Evolutionary conservation across 306 rosid species (phyloP).

Genomic region (Cicer yamashitae): DNA sequence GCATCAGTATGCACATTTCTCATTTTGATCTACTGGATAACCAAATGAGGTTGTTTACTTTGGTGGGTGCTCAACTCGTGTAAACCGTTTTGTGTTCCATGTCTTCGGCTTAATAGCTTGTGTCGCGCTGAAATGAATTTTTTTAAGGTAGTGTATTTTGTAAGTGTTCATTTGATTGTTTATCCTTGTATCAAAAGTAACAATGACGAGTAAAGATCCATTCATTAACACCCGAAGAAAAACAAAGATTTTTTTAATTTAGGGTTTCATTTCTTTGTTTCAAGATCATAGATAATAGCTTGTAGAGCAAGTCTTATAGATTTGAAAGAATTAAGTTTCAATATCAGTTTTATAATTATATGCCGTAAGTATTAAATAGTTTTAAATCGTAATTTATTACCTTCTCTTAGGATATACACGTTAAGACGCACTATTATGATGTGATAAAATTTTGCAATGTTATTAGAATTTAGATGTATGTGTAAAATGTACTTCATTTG

Average conservation of each 20-base stretch:
- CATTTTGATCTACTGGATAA: constrained; percentile 85
- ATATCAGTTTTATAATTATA: background rate
- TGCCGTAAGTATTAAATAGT: background rate
- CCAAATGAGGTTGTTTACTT: constrained; percentile 63
- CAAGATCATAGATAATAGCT: constrained; percentile 24
- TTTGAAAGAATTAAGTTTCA: constrained; percentile 1
- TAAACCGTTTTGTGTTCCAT: constrained; percentile 40
- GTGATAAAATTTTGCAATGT: no score
- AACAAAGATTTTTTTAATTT: background rate
- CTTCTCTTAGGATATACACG: background rate
- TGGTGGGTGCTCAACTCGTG: constrained; percentile 28
- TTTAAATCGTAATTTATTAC: background rate
- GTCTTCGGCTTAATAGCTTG: constrained; percentile 38
- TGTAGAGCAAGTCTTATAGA: constrained; percentile 11
- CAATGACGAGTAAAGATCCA: constrained; percentile 38
- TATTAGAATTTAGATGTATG: no score
- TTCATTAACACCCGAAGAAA: background rate
- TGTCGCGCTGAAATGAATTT: constrained; percentile 10
- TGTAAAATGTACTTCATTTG: no score
- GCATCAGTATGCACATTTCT: constrained; percentile 94
- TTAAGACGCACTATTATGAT: background rate
- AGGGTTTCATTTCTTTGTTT: constrained; percentile 29
- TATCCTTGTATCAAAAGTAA: constrained; percentile 41
- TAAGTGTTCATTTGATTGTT: constrained; percentile 42
- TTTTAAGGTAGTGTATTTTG: constrained; percentile 42